A percentile compares a stretch with the other conserved stretches of the same genome.
Conservation (phyloP, 202 grass and related monocot species). For the Hordeum pubiflorum region DNA sequence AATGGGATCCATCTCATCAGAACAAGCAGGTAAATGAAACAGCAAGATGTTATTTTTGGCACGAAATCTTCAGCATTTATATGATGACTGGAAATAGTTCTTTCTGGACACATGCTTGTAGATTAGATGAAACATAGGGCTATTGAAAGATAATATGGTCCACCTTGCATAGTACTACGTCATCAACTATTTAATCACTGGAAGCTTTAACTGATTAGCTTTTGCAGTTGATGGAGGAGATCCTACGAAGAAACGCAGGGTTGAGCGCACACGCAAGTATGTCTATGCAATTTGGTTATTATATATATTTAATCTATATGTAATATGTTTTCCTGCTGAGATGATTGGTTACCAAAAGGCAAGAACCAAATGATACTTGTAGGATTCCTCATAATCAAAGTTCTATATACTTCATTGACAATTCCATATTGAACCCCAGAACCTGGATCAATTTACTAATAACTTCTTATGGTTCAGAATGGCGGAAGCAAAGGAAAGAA, state of each 20-base stretch:
- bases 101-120: neutral
- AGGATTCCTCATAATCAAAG: neutral
- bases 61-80: neutral
- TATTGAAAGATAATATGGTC: neutral
- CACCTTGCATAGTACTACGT: neutral
- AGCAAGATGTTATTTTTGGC: neutral
- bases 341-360: too few relatives aligned
- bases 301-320: neutral
- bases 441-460: neutral
- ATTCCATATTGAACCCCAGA: neutral
- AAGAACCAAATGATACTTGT: neutral
- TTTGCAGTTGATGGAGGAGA: conserved; percentile 60
- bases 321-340: neutral
- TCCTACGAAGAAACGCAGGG: conserved; percentile 70
- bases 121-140: neutral
- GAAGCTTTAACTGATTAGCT: conserved; percentile 10
- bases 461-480: conserved; percentile 42
- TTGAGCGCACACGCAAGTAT: conserved; percentile 71
- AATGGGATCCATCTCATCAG: conserved; percentile 58
- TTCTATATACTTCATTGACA: neutral
- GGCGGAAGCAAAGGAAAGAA: conserved; percentile 79
- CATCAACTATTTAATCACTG: neutral
- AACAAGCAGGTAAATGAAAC: conserved; percentile 42
- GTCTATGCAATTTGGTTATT: neutral
- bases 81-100: neutral